Conservation (phyloP, 495 filamentous ascomycete species). For the Apiosordaria backusii region DNA sequence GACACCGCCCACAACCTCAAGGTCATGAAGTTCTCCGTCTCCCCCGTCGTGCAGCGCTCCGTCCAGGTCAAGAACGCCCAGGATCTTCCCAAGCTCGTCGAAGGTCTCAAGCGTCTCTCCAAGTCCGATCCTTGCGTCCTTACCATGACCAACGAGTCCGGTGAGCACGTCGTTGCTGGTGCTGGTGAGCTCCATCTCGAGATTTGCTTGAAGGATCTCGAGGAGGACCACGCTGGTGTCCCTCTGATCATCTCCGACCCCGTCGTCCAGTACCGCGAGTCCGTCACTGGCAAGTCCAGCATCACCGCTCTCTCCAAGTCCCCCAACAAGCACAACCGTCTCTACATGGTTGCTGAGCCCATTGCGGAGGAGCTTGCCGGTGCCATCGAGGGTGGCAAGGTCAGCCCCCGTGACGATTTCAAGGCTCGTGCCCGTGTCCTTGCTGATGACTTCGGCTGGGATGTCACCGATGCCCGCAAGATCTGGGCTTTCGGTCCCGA, state of each 20-base stretch:
- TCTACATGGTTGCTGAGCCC: constrained; percentile 89
- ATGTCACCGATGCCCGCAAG: constrained; percentile 99
- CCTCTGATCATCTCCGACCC: constrained; percentile 95
- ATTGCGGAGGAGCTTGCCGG: constrained; percentile 85
- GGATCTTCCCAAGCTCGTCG: constrained; percentile 98
- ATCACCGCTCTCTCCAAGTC: constrained; percentile 99
- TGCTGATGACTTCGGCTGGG: constrained; percentile 97
- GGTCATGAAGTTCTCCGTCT: constrained; percentile 99
- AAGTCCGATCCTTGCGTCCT: constrained; percentile 99
- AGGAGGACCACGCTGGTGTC: constrained; percentile 98
- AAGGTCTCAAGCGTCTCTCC: constrained; percentile 99
- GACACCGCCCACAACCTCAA: constrained; percentile 99
- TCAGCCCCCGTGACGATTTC: constrained; percentile 96
- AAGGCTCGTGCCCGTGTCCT: constrained; percentile 96
- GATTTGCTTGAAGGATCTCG: constrained; percentile 99
- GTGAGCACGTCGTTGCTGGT: constrained; percentile 98
- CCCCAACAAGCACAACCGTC: constrained; percentile 99
- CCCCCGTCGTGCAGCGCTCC: constrained; percentile 95
- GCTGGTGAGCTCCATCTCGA: constrained; percentile 99
- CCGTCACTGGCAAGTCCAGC: constrained; percentile 73
- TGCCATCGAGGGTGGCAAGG: constrained; percentile 89
- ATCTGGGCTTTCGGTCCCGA: constrained; percentile 99
- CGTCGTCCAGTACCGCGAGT: constrained; percentile 97
- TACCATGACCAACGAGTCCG: constrained; percentile 80
- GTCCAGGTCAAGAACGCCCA: constrained; percentile 99